Conservation (phyloP, 306 rosid species). For the Sindora glabra region DNA sequence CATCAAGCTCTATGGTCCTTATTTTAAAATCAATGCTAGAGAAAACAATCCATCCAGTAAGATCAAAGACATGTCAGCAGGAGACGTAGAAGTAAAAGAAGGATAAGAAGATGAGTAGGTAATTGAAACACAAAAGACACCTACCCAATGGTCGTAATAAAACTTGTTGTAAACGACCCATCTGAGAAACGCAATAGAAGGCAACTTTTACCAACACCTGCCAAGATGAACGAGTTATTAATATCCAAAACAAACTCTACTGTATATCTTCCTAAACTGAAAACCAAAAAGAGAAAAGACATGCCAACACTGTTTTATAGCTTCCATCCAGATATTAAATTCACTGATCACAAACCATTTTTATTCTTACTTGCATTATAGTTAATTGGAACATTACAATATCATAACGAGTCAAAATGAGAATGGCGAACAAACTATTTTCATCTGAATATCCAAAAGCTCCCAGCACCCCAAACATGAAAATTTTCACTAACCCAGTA, state of each 20-base stretch:
- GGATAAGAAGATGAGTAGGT: background rate
- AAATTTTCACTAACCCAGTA: no score
- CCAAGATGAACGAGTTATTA: slow-evolving; percentile 20
- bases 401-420: background rate
- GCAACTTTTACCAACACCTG: slow-evolving; percentile 99
- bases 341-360: background rate
- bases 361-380: background rate
- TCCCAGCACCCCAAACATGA: background rate
- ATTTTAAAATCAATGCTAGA: slow-evolving; percentile 92
- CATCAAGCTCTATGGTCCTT: slow-evolving; percentile 94
- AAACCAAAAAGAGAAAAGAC: background rate
- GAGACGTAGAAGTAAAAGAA: background rate
- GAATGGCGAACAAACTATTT: background rate
- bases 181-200: slow-evolving; percentile 95
- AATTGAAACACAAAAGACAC: slow-evolving; percentile 4
- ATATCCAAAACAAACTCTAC: background rate
- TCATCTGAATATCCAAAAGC: no score
- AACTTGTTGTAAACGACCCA: slow-evolving; percentile 94
- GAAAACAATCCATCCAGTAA: slow-evolving; percentile 18
- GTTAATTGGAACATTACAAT: background rate
- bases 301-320: background rate
- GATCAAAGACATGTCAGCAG: background rate
- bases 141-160: slow-evolving; percentile 92
- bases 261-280: background rate
- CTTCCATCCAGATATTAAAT: background rate